Evolutionary conservation across 192 early-diverging fungal genomes (phyloP).

Genomic region (Backusella macrospora): DNA sequence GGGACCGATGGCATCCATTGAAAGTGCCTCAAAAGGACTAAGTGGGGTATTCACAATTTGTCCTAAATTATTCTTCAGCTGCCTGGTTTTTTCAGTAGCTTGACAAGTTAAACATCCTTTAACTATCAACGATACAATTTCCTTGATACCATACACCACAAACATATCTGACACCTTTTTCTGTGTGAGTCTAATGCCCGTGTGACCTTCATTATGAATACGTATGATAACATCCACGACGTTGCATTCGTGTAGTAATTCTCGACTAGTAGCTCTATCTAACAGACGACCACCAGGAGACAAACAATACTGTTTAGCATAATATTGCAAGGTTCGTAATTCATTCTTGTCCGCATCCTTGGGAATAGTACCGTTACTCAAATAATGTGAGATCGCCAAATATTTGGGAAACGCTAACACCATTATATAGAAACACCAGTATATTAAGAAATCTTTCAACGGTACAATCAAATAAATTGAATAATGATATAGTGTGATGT

Average conservation of each 20-base stretch:
- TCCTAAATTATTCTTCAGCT: background rate
- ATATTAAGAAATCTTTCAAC: too few species aligned
- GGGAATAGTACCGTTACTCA: background rate
- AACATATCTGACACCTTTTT: background rate
- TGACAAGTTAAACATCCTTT: background rate
- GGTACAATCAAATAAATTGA: too few species aligned
- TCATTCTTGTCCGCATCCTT: background rate
- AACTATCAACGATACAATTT: background rate
- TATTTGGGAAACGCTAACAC: background rate
- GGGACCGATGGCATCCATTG: slow-evolving; percentile 17
- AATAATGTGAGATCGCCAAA: background rate
- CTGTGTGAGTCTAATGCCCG: background rate
- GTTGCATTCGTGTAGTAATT: background rate
- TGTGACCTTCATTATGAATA: background rate
- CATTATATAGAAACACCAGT: too few species aligned
- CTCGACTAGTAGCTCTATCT: background rate
- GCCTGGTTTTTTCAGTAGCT: background rate
- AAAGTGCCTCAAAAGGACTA: background rate
- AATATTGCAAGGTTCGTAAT: background rate
- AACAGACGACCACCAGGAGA: background rate
- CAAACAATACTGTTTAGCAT: background rate
- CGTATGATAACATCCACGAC: background rate
- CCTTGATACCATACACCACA: background rate
- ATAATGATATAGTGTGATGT: too few species aligned
- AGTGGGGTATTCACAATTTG: background rate